phyloP scores from a whole-genome alignment of 352 stramenopile genomes.

The Bremia lactucae region DNA sequence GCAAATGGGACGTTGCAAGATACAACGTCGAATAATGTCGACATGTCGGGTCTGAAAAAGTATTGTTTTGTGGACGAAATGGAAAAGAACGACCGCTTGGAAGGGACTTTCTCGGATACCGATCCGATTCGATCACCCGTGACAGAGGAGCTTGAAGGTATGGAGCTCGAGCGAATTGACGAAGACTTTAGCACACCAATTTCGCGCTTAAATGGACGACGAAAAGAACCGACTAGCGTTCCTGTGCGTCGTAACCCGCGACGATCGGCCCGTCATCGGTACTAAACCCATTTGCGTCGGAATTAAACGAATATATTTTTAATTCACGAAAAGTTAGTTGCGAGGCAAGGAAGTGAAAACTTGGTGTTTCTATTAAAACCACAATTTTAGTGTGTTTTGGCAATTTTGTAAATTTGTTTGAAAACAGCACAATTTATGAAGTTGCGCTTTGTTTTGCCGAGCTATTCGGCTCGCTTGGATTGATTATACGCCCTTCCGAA shows the following conservation, averaged over 20 bases:
- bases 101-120: constrained; percentile 17
- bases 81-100: constrained; percentile 46
- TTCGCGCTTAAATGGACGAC: constrained; percentile 30
- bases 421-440: no score
- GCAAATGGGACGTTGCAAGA: constrained; percentile 24
- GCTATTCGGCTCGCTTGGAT: no score
- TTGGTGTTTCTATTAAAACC: no score
- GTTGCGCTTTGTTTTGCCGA: no score
- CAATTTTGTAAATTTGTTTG: constrained; percentile 10
- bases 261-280: constrained; percentile 51
- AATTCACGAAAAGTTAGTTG: no score
- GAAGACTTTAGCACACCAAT: constrained; percentile 76
- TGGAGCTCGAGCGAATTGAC: constrained; percentile 73
- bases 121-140: constrained; percentile 35
- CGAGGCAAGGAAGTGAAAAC: no score
- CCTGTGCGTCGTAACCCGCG: constrained; percentile 67
- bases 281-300: constrained; percentile 28
- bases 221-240: constrained; percentile 46
- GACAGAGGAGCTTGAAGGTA: constrained; percentile 46
- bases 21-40: no score
- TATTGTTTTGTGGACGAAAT: constrained; percentile 73
- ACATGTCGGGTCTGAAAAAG: constrained; percentile 57
- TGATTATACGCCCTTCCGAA: constrained; percentile 58
- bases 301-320: no score
- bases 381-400: no score